Percentiles rank a stretch among this genome's conserved stretches.
phyloP scores from a whole-genome alignment of 352 stramenopile species.

The Thalassiosira mediterranea region DNA sequence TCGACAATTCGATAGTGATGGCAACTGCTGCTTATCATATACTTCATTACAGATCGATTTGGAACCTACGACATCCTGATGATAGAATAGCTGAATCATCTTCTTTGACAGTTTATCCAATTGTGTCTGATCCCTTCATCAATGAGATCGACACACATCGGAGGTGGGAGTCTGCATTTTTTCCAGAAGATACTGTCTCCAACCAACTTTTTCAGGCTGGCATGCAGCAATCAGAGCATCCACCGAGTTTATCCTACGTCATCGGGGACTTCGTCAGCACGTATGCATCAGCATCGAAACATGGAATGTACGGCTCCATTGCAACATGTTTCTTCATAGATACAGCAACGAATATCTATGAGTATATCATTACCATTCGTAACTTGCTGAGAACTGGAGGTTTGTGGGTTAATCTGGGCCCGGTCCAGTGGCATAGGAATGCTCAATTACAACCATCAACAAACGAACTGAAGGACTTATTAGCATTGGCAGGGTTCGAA shows the following conservation, averaged over 20 bases:
- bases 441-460: conserved; percentile 62
- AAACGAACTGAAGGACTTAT: conserved; percentile 70
- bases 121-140: conserved; percentile 65
- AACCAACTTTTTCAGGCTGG: conserved; percentile 15
- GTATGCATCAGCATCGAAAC: conserved; percentile 77
- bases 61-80: no score
- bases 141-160: conserved; percentile 76
- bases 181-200: conserved; percentile 50
- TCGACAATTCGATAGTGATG: conserved; percentile 79
- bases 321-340: conserved; percentile 98
- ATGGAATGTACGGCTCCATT: conserved; percentile 90
- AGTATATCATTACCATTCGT: conserved; percentile 93
- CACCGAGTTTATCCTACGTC: conserved; percentile 70
- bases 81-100: no score
- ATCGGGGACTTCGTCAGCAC: conserved; percentile 94
- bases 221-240: conserved; percentile 22
- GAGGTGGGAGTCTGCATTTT: conserved; percentile 89
- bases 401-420: conserved; percentile 96
- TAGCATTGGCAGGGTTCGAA: conserved; percentile 61
- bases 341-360: conserved; percentile 94
- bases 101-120: conserved; percentile 59
- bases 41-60: conserved; percentile 27
- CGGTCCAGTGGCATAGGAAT: conserved; percentile 89
- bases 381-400: conserved; percentile 89
- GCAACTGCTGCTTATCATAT: conserved; percentile 62